A percentile compares a stretch with the other conserved stretches of the same genome.
Evolutionary conservation across 768 basidiomycete genomes (phyloP).

Genomic region (Suillus subalutaceus): DNA sequence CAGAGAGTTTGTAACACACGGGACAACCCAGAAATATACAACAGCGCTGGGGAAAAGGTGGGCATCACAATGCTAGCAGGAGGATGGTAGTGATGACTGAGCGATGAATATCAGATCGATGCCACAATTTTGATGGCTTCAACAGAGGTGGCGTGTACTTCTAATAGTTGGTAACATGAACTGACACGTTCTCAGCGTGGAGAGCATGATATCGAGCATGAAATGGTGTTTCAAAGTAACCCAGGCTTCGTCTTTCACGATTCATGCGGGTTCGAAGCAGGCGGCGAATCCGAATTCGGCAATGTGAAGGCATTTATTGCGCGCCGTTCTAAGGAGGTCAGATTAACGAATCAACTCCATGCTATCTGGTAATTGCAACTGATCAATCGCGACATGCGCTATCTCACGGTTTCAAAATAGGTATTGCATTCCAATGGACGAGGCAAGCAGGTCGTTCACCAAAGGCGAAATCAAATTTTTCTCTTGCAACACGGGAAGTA

Average conservation of each 20-base stretch:
- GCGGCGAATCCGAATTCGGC: not conserved
- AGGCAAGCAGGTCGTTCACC: slow-evolving; percentile 6
- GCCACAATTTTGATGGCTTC: slow-evolving; percentile 6
- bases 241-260: slow-evolving; percentile 44
- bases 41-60: slow-evolving; percentile 8
- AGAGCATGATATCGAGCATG: slow-evolving; percentile 34
- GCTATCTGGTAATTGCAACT: slow-evolving; percentile 37
- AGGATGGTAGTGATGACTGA: not conserved
- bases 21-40: not conserved
- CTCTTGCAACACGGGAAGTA: not conserved
- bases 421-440: slow-evolving; percentile 41
- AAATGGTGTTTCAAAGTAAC: slow-evolving; percentile 35
- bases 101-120: slow-evolving; percentile 9
- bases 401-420: slow-evolving; percentile 20
- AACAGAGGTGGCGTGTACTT: not conserved
- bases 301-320: not conserved
- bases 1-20: not conserved
- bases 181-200: slow-evolving; percentile 21
- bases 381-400: not conserved
- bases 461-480: not conserved
- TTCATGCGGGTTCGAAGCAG: not conserved
- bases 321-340: slow-evolving; percentile 18
- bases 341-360: slow-evolving; percentile 35
- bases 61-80: not conserved
- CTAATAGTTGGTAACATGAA: not conserved